phyloP scores from a whole-genome alignment of 441 rosid genomes.

The Jatropha podagrica region DNA sequence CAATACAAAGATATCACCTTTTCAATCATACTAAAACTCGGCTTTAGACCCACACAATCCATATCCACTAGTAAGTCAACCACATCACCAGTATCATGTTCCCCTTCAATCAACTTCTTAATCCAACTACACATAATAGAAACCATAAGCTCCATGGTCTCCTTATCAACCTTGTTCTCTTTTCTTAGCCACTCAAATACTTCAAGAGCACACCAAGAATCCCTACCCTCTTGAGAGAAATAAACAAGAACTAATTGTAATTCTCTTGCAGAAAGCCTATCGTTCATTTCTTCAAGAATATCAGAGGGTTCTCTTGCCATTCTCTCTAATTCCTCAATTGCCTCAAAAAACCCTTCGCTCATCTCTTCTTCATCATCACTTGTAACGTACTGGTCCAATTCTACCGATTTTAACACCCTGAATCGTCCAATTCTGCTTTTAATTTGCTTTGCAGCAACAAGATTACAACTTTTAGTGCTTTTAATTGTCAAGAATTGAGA shows the following conservation, averaged over 20 bases:
- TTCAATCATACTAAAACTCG: slow-evolving; percentile 88
- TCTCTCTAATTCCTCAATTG: slow-evolving; percentile 81
- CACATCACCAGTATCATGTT: slow-evolving; percentile 58
- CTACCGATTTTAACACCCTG: slow-evolving; percentile 49
- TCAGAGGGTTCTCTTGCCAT: slow-evolving; percentile 94
- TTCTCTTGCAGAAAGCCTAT: slow-evolving; percentile 72
- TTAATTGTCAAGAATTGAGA: slow-evolving; percentile 32
- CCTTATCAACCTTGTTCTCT: slow-evolving; percentile 78
- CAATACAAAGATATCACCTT: slow-evolving; percentile 85
- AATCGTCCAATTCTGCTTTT: slow-evolving; percentile 37
- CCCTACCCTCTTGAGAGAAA: slow-evolving; percentile 93
- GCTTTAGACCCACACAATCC: slow-evolving; percentile 89
- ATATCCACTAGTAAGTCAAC: slow-evolving; percentile 78
- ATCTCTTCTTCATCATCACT: slow-evolving; percentile 72
- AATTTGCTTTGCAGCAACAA: slow-evolving; percentile 24
- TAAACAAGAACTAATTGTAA: slow-evolving; percentile 81
- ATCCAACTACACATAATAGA: slow-evolving; percentile 88
- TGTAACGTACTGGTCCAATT: slow-evolving; percentile 59
- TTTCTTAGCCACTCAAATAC: slow-evolving; percentile 91
- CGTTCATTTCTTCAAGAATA: slow-evolving; percentile 84
- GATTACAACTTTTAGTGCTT: slow-evolving; percentile 26
- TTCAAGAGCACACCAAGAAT: slow-evolving; percentile 94
- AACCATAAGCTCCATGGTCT: slow-evolving; percentile 95
- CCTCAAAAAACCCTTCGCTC: slow-evolving; percentile 79
- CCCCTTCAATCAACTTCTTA: slow-evolving; percentile 68